These are phyloP conservation scores for Phycomyces nitens DNA, from an alignment of 192 early-diverging fungal genomes.

Conservation along the genomic window DNA sequence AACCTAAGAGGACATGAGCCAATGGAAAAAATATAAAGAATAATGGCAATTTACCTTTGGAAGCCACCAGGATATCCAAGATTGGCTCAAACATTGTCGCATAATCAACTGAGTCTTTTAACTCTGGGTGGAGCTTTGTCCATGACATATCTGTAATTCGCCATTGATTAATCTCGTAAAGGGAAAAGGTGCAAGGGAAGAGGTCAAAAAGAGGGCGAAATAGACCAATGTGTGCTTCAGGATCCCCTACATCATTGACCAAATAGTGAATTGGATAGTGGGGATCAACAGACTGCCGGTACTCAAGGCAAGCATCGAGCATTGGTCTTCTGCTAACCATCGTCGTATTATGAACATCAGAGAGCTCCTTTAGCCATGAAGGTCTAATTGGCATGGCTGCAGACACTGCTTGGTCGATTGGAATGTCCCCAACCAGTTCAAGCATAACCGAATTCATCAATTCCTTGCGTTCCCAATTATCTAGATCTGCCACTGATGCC, in stretches of 20 bases:
- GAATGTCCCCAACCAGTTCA: slow-evolving; percentile 24
- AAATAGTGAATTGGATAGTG: slow-evolving; percentile 20
- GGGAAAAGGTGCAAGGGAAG: slow-evolving; percentile 24
- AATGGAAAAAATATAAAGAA: not conserved
- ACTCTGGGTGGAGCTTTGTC: not conserved
- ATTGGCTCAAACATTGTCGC: slow-evolving; percentile 8
- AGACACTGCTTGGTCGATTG: slow-evolving; percentile 20
- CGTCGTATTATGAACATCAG: not conserved
- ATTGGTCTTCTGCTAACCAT: not conserved
- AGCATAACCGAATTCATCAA: slow-evolving; percentile 12
- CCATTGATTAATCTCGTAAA: slow-evolving; percentile 15
- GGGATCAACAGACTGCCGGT: slow-evolving; percentile 3
- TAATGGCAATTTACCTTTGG: slow-evolving; percentile 13
- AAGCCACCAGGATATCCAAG: slow-evolving; percentile 20
- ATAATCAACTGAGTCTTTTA: slow-evolving; percentile 12
- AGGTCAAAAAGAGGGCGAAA: slow-evolving; percentile 16
- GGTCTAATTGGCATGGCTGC: slow-evolving; percentile 13
- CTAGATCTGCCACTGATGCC: slow-evolving; percentile 1
- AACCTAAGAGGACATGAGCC: slow-evolving; percentile 6
- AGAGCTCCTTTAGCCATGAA: not conserved
- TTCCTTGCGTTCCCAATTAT: not conserved
- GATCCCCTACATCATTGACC: slow-evolving; percentile 12
- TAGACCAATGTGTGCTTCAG: not conserved
- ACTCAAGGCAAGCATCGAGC: slow-evolving; percentile 19
- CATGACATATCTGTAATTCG: slow-evolving; percentile 7